A percentile compares a stretch with the other conserved stretches of the same genome.
phyloP scores from a whole-genome alignment of 2,329 filamentous ascomycete genomes.

The Verticillium longisporum region DNA sequence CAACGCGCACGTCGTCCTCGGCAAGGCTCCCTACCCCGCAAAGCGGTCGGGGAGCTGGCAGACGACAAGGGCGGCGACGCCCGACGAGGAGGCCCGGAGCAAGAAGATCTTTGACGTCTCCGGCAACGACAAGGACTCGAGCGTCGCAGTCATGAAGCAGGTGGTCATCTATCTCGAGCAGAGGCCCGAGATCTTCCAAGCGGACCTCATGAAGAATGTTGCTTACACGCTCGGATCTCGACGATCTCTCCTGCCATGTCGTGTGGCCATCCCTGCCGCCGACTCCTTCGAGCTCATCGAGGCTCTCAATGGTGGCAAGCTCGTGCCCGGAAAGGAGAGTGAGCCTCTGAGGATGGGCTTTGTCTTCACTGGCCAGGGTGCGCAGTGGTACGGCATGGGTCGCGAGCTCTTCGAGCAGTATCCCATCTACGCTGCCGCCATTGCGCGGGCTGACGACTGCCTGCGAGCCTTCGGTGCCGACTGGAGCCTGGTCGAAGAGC shows the following conservation, averaged over 20 bases:
- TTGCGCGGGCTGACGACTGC: slow-evolving; percentile 10
- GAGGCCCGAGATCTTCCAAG: slow-evolving; percentile 23
- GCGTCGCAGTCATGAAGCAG: slow-evolving; percentile 17
- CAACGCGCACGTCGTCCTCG: slow-evolving; percentile 12
- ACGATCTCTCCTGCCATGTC: slow-evolving; percentile 20
- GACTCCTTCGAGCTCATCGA: slow-evolving; percentile 1
- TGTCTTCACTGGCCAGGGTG: slow-evolving; percentile 13
- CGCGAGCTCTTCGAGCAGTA: slow-evolving; percentile 8
- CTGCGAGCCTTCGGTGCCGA: slow-evolving; percentile 1
- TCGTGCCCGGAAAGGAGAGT: slow-evolving; percentile 25
- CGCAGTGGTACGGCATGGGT: slow-evolving; percentile 13
- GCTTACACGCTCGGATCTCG: slow-evolving; percentile 8
- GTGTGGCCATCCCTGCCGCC: neutral
- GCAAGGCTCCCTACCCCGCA: slow-evolving; percentile 1
- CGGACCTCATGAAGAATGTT: slow-evolving; percentile 16
- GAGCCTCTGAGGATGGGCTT: slow-evolving; percentile 14
- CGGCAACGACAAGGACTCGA: neutral
- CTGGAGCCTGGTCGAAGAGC: slow-evolving; percentile 11
- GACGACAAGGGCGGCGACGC: slow-evolving; percentile 7
- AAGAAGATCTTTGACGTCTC: slow-evolving; percentile 7
- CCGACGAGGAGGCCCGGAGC: slow-evolving; percentile 26
- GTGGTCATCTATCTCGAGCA: slow-evolving; percentile 32
- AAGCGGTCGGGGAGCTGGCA: slow-evolving; percentile 3
- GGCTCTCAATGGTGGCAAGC: slow-evolving; percentile 30
- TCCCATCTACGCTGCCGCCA: slow-evolving; percentile 5